A percentile compares a stretch with the other conserved stretches of the same genome.
These are phyloP conservation scores for Cystobasidium slooffiae DNA, from an alignment of 1,284 basidiomycete species.

Conservation along the genomic window DNA sequence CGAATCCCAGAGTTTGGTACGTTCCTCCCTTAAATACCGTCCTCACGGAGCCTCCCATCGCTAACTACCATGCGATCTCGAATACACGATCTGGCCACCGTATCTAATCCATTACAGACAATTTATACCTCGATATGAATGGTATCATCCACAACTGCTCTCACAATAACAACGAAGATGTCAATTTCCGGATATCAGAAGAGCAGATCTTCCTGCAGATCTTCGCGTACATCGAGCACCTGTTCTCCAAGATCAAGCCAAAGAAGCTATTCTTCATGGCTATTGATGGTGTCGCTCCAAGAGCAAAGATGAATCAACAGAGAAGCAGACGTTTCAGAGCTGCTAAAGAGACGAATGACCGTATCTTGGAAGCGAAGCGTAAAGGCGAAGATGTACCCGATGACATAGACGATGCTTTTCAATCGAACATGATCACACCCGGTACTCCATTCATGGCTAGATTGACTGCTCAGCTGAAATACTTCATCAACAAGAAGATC, in stretches of 20 bases:
- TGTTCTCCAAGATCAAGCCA: constrained; percentile 97
- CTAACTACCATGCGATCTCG: not conserved
- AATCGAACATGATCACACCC: constrained; percentile 98
- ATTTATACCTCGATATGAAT: constrained; percentile 94
- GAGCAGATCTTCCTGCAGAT: constrained; percentile 97
- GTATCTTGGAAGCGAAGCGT: constrained; percentile 79
- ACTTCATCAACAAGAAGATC: constrained; percentile 97
- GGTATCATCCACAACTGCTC: constrained; percentile 98
- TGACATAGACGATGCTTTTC: constrained; percentile 80
- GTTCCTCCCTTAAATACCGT: not conserved
- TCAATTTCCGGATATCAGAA: constrained; percentile 92
- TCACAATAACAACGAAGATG: constrained; percentile 91
- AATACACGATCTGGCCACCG: not conserved
- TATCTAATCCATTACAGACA: constrained; percentile 63
- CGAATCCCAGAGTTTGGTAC: constrained; percentile 81
- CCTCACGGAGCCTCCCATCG: not conserved
- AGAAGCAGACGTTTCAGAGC: constrained; percentile 91
- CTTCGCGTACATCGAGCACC: constrained; percentile 94
- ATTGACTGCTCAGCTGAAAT: constrained; percentile 86
- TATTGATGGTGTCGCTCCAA: constrained; percentile 94
- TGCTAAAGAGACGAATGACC: constrained; percentile 87
- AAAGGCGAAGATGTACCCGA: constrained; percentile 91
- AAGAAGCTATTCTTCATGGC: constrained; percentile 87
- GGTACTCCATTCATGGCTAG: constrained; percentile 94
- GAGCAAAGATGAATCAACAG: constrained; percentile 99